These are phyloP conservation scores for Herpotrichia juniperi DNA, from an alignment of 2,329 filamentous ascomycete genomes.

Conservation along the genomic window DNA sequence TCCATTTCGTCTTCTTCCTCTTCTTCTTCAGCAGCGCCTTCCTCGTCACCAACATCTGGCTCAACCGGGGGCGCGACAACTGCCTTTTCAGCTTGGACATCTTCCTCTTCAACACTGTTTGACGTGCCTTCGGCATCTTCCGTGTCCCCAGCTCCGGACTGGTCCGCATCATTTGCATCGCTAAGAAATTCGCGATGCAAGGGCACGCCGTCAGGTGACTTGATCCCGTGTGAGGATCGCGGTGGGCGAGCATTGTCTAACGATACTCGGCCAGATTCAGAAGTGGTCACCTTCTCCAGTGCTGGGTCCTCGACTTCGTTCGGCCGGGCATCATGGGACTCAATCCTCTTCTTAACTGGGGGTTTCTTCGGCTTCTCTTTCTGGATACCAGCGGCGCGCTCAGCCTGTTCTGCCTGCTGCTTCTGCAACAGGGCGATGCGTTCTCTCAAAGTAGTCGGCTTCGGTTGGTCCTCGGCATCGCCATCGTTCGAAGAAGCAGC, in stretches of 20 bases:
- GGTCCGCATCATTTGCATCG: slow-evolving; percentile 69
- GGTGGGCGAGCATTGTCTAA: slow-evolving; percentile 48
- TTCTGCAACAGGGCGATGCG: slow-evolving; percentile 92
- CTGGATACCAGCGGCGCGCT: slow-evolving; percentile 72
- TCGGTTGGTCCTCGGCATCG: slow-evolving; percentile 79
- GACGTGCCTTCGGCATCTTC: slow-evolving; percentile 67
- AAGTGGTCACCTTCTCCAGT: slow-evolving; percentile 44
- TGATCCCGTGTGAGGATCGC: slow-evolving; percentile 45
- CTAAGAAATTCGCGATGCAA: slow-evolving; percentile 61
- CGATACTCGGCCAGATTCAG: slow-evolving; percentile 44
- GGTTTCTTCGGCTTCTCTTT: slow-evolving; percentile 85
- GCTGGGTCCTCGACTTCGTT: slow-evolving; percentile 45
- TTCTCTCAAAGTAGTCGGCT: slow-evolving; percentile 92
- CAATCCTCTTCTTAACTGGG: slow-evolving; percentile 68
- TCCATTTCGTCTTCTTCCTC: slow-evolving; percentile 86
- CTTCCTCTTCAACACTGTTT: slow-evolving; percentile 76
- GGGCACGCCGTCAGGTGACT: slow-evolving; percentile 45
- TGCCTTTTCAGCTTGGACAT: slow-evolving; percentile 57
- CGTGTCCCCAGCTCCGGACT: slow-evolving; percentile 66
- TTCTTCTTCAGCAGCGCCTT: slow-evolving; percentile 62
- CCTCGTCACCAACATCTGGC: slow-evolving; percentile 55
- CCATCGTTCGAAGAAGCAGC: slow-evolving; percentile 54
- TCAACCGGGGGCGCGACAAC: slow-evolving; percentile 51
- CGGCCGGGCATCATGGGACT: slow-evolving; percentile 47
- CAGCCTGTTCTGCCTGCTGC: slow-evolving; percentile 88